Percentiles rank a stretch among this genome's conserved stretches.
These are phyloP conservation scores for Tulasnella sp. DNA, from an alignment of 768 basidiomycete genomes.

Conservation along the genomic window DNA sequence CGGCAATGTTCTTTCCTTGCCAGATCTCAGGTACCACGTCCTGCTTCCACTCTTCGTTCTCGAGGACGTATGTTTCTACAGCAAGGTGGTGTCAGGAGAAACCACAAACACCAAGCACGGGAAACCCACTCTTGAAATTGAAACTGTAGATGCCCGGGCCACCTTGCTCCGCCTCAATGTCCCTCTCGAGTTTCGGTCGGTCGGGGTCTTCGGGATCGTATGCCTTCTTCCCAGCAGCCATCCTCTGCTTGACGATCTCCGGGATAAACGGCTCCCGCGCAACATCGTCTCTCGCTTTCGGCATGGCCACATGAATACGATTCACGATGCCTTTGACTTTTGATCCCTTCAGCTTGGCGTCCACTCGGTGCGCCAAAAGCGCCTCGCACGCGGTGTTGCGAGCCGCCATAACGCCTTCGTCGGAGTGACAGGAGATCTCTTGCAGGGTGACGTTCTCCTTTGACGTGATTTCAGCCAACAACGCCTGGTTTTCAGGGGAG, in stretches of 20 bases:
- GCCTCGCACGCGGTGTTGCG: slow-evolving; percentile 95
- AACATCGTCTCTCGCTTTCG: slow-evolving; percentile 83
- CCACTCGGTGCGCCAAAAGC: slow-evolving; percentile 89
- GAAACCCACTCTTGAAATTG: slow-evolving; percentile 72
- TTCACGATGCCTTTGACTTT: slow-evolving; percentile 91
- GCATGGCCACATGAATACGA: slow-evolving; percentile 91
- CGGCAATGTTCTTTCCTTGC: slow-evolving; percentile 97
- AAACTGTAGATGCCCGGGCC: slow-evolving; percentile 88
- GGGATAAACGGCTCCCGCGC: slow-evolving; percentile 85
- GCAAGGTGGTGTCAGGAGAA: not conserved
- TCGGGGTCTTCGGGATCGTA: slow-evolving; percentile 84
- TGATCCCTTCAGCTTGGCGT: slow-evolving; percentile 85
- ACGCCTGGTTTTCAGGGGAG: slow-evolving; percentile 57
- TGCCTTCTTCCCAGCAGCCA: slow-evolving; percentile 46
- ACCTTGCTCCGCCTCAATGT: slow-evolving; percentile 78
- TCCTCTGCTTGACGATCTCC: slow-evolving; percentile 51
- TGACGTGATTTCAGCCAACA: slow-evolving; percentile 83
- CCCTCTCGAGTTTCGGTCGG: slow-evolving; percentile 63
- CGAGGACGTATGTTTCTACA: slow-evolving; percentile 82
- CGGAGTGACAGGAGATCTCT: slow-evolving; percentile 89
- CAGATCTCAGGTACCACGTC: slow-evolving; percentile 98
- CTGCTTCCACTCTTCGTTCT: slow-evolving; percentile 88
- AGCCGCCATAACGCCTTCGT: slow-evolving; percentile 96
- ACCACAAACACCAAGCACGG: not conserved
- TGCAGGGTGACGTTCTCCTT: slow-evolving; percentile 62